Conservation (phyloP, 176 grass and related monocot genomes). For the Aegilops sharonensis region DNA sequence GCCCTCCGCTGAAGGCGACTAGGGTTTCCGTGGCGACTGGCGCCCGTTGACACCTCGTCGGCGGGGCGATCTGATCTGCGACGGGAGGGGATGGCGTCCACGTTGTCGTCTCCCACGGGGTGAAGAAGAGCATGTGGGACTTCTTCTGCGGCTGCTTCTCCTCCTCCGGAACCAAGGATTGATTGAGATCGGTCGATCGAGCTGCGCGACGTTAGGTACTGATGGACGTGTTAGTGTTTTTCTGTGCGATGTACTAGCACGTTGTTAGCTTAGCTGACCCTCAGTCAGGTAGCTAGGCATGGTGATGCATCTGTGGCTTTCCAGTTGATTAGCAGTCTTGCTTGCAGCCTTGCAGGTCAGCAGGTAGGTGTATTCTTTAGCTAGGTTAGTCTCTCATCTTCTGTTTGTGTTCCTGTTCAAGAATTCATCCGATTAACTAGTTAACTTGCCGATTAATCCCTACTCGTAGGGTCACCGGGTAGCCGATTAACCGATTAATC, state of each 20-base stretch:
- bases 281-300: background rate
- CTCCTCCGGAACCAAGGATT: background rate
- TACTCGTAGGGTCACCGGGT: too few species aligned
- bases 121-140: conserved; percentile 30
- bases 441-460: too few species aligned
- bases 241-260: background rate
- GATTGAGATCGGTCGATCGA: background rate
- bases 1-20: too few species aligned
- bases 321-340: too few species aligned
- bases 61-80: too few species aligned
- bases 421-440: too few species aligned
- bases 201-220: background rate
- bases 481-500: too few species aligned
- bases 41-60: too few species aligned
- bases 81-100: too few species aligned
- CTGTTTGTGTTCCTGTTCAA: background rate
- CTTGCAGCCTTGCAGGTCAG: too few species aligned
- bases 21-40: too few species aligned
- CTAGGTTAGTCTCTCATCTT: background rate
- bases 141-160: conserved; percentile 24
- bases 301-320: background rate
- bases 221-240: background rate
- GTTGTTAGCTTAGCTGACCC: too few species aligned
- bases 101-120: background rate
- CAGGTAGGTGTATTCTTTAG: background rate